Conservation (phyloP, 83 land plant species). For the Picea mariana region DNA sequence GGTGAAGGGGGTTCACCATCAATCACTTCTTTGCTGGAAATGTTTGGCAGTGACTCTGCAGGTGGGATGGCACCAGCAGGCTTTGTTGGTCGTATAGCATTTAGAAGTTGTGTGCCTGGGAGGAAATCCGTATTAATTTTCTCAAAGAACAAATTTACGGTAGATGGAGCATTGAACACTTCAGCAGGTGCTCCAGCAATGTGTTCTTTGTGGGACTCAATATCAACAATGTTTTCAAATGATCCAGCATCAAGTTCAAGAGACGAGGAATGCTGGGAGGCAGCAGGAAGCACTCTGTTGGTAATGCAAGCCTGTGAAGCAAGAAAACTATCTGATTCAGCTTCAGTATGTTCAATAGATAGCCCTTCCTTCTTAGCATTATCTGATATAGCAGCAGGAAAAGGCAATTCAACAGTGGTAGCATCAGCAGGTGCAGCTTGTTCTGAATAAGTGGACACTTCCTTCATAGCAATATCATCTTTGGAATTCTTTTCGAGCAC, state of each 20-base stretch:
- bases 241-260: neutral
- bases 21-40: neutral
- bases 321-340: neutral
- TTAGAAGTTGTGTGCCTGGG: constrained; percentile 7
- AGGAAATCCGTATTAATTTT: neutral
- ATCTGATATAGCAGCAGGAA: neutral
- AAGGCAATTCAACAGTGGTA: neutral
- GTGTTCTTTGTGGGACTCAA: neutral
- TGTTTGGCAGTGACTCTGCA: neutral
- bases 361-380: neutral
- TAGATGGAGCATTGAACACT: neutral
- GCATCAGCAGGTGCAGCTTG: neutral
- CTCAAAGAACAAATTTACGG: neutral
- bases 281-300: neutral
- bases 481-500: neutral
- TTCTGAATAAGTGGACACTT: constrained; percentile 11
- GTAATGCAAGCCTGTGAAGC: neutral
- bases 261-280: neutral
- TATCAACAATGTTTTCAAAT: neutral
- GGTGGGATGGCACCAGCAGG: constrained; percentile 5
- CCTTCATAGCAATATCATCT: neutral
- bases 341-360: neutral
- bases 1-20: constrained; percentile 8
- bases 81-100: constrained; percentile 9
- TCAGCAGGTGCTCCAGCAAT: neutral